phyloP scores from a whole-genome alignment of 345 rosid genomes.

The Reutealis trisperma region DNA sequence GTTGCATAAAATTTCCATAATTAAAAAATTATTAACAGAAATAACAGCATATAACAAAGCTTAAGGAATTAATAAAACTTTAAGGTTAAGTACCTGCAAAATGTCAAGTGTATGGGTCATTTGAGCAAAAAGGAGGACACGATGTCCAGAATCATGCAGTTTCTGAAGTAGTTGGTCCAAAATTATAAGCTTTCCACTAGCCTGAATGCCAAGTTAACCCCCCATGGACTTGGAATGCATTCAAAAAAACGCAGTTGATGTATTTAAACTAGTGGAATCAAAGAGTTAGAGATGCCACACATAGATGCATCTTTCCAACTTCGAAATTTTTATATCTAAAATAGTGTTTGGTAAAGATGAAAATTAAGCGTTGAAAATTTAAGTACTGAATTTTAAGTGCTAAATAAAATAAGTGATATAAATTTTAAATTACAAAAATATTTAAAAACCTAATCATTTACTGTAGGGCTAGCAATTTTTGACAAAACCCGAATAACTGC shows the following conservation, averaged over 20 bases:
- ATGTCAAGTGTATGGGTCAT: constrained; percentile 93
- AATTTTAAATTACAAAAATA: no score
- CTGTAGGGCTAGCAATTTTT: no score
- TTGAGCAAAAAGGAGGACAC: constrained; percentile 89
- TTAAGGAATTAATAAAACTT: constrained; percentile 6
- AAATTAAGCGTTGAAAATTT: no score
- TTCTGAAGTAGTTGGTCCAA: constrained; percentile 69
- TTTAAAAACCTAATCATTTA: no score
- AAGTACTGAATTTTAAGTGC: no score
- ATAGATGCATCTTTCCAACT: neutral
- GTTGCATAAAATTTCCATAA: constrained; percentile 10
- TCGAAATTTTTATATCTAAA: neutral
- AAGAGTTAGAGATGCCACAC: neutral
- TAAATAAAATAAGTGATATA: no score
- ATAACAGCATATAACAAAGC: constrained; percentile 1
- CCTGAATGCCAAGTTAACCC: constrained; percentile 44
- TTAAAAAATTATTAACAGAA: neutral
- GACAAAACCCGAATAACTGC: no score
- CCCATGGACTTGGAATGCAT: neutral
- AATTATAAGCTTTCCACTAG: constrained; percentile 79
- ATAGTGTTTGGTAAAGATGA: no score
- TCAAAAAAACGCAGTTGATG: neutral
- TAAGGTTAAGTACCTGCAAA: constrained; percentile 56
- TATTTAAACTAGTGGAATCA: constrained; percentile 6
- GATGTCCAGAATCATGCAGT: constrained; percentile 64